Percentiles rank a stretch among this genome's conserved stretches.
Conservation (phyloP, 73 alveolate species). For the Vitrella brassicaformis region DNA sequence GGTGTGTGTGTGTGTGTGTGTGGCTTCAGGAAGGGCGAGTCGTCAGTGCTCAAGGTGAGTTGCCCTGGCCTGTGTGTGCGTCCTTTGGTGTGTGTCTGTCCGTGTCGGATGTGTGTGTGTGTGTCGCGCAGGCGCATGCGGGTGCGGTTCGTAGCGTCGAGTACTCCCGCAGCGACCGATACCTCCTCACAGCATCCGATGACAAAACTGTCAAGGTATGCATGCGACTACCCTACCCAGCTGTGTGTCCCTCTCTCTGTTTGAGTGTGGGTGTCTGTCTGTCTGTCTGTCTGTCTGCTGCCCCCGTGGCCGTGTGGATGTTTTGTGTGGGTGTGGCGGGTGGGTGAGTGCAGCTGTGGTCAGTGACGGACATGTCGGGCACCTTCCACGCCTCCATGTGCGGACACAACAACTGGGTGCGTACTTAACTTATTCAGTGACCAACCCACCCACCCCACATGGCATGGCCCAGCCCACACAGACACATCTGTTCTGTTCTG, state of each 20-base stretch:
- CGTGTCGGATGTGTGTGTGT: slow-evolving; percentile 46
- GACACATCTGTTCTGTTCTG: neutral
- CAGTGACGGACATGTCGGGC: slow-evolving; percentile 49
- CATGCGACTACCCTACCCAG: neutral
- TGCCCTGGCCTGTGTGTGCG: no score
- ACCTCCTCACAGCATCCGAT: slow-evolving; percentile 65
- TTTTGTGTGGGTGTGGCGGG: no score
- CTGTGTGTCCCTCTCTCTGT: neutral
- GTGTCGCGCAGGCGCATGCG: slow-evolving; percentile 46
- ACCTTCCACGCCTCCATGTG: slow-evolving; percentile 46
- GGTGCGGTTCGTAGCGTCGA: slow-evolving; percentile 61
- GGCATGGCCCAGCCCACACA: no score
- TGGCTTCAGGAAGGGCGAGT: no score
- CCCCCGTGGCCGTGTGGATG: no score
- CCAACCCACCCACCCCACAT: no score
- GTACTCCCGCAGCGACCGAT: slow-evolving; percentile 56
- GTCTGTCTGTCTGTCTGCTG: neutral
- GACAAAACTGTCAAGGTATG: slow-evolving; percentile 72
- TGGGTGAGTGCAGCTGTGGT: slow-evolving; percentile 22
- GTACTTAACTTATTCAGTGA: no score
- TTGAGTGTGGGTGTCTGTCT: neutral
- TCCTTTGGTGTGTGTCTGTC: no score
- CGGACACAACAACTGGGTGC: slow-evolving; percentile 71
- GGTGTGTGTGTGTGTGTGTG: no score
- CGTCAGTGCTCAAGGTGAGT: no score